Conservation (phyloP, 345 rosid genomes). For the Lagerstroemia speciosa region DNA sequence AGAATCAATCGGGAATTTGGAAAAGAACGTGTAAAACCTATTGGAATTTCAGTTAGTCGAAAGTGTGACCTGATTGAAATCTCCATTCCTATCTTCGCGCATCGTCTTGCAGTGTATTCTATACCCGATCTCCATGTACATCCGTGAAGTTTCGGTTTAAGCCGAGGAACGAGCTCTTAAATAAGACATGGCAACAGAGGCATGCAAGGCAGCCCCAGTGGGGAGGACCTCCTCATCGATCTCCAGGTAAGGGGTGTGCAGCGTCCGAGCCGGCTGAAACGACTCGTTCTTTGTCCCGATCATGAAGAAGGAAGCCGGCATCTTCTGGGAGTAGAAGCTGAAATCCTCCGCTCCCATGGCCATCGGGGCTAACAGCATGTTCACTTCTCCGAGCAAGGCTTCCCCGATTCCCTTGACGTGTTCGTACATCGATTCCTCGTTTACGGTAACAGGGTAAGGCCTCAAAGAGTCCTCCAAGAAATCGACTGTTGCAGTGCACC, state of each 20-base stretch:
- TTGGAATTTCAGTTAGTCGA: not conserved
- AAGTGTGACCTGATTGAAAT: not conserved
- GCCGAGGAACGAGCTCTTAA: constrained; percentile 8
- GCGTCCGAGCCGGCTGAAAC: not conserved
- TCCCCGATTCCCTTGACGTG: constrained; percentile 35
- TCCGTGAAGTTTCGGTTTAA: not conserved
- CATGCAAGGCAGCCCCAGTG: constrained; percentile 50
- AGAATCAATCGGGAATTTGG: no score
- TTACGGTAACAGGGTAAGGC: constrained; percentile 39
- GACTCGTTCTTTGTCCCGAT: constrained; percentile 27
- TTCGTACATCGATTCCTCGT: constrained; percentile 34
- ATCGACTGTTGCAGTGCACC: constrained; percentile 35
- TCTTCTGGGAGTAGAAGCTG: constrained; percentile 43
- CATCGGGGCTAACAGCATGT: constrained; percentile 21
- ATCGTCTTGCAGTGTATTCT: no score
- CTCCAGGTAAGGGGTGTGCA: constrained; percentile 37
- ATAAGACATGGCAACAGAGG: constrained; percentile 47
- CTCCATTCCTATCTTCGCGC: not conserved
- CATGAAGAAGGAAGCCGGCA: constrained; percentile 33
- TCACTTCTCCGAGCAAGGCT: constrained; percentile 34
- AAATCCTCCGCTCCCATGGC: constrained; percentile 57
- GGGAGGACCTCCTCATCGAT: constrained; percentile 46
- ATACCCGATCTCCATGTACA: not conserved
- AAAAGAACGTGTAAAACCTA: not conserved
- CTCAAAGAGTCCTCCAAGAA: constrained; percentile 33